Evolutionary conservation across 192 early-diverging fungal species (phyloP).

Genomic region (Backusella tarrabulga): DNA sequence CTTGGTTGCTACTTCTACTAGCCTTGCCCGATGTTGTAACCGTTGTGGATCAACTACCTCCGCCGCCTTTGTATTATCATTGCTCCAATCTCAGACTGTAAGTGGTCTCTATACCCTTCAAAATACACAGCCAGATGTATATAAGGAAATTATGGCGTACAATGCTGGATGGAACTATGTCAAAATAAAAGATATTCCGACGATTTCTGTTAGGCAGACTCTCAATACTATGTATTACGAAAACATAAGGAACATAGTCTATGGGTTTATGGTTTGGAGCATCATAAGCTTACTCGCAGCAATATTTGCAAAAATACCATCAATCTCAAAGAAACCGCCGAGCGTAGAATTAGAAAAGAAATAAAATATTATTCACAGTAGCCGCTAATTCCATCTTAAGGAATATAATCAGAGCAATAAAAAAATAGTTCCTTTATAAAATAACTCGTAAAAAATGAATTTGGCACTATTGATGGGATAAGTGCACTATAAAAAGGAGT

Average conservation of each 20-base stretch:
- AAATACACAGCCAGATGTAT: background rate
- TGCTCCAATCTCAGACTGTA: background rate
- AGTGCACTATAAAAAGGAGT: no score
- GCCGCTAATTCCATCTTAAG: no score
- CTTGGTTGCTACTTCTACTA: background rate
- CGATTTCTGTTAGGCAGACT: background rate
- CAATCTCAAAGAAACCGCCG: background rate
- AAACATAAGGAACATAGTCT: background rate
- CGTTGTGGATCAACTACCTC: background rate
- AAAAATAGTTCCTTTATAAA: no score
- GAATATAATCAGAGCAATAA: no score
- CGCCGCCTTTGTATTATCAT: background rate
- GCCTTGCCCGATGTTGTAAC: background rate
- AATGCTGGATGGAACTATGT: background rate
- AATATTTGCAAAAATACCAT: background rate
- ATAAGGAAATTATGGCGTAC: background rate
- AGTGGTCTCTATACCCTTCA: background rate
- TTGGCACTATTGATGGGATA: no score
- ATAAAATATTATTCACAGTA: no score
- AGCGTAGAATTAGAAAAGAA: background rate
- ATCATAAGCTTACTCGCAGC: background rate
- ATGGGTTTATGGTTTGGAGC: background rate
- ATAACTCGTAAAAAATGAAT: no score
- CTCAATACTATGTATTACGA: background rate
- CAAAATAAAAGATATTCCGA: background rate